Percentiles rank a stretch among this genome's conserved stretches.
phyloP scores from a whole-genome alignment of 2,329 filamentous ascomycete genomes.

The Colletotrichum kahawae region DNA sequence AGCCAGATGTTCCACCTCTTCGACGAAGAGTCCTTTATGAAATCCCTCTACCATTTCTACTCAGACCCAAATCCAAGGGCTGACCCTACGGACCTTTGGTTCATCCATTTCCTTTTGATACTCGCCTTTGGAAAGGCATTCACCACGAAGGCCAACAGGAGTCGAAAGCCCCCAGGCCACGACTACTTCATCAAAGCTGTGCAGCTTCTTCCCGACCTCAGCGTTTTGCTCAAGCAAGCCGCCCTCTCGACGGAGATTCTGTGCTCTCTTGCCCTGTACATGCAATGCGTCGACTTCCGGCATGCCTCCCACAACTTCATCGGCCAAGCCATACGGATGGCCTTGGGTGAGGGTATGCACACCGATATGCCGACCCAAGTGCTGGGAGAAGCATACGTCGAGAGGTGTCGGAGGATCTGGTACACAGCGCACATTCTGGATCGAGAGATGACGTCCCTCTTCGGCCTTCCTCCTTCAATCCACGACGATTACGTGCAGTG shows the following conservation, averaged over 20 bases:
- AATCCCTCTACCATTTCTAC: constrained; percentile 32
- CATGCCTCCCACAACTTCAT: constrained; percentile 52
- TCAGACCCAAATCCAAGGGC: constrained; percentile 23
- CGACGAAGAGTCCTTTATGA: constrained; percentile 57
- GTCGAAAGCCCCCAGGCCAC: constrained; percentile 47
- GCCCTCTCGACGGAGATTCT: constrained; percentile 53
- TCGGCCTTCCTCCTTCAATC: constrained; percentile 55
- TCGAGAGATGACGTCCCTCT: constrained; percentile 57
- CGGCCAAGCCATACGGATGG: constrained; percentile 56
- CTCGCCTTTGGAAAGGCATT: constrained; percentile 62
- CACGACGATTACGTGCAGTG: constrained; percentile 56
- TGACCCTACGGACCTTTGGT: constrained; percentile 43
- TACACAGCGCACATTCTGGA: constrained; percentile 61
- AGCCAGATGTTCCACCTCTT: constrained; percentile 59
- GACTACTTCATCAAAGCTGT: constrained; percentile 52
- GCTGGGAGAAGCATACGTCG: constrained; percentile 42
- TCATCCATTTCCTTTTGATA: constrained; percentile 57
- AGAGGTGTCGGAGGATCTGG: constrained; percentile 55
- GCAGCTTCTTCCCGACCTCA: constrained; percentile 45
- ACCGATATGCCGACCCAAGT: constrained; percentile 52
- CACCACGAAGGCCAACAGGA: constrained; percentile 40
- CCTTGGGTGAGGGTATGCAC: constrained; percentile 55
- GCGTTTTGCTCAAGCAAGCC: constrained; percentile 44
- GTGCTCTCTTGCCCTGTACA: constrained; percentile 56
- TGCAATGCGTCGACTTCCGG: constrained; percentile 55